These are phyloP conservation scores for Ogataea henricii DNA, from an alignment of 805 yeast genomes.

Conservation along the genomic window DNA sequence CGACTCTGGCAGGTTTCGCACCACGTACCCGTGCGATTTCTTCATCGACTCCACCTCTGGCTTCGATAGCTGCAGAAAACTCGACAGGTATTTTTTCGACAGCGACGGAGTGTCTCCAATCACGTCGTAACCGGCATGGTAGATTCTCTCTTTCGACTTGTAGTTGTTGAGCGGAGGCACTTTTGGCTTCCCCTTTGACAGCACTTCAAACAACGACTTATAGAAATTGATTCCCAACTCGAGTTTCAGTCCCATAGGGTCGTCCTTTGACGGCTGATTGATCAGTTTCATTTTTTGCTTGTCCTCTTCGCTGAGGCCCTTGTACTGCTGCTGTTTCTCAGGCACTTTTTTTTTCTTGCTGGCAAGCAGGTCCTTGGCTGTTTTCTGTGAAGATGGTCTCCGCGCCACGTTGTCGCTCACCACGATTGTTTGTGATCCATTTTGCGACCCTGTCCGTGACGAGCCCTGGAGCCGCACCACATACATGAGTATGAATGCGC, in stretches of 20 bases:
- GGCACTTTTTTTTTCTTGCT: constrained; percentile 10
- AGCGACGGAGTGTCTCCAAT: constrained; percentile 42
- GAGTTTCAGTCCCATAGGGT: constrained; percentile 36
- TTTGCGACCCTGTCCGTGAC: neutral
- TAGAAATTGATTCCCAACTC: constrained; percentile 45
- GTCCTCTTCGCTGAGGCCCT: constrained; percentile 15
- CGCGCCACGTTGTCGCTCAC: constrained; percentile 12
- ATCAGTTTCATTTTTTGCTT: constrained; percentile 25
- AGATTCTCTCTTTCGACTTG: constrained; percentile 47
- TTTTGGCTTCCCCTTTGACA: constrained; percentile 44
- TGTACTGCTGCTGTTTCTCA: constrained; percentile 4
- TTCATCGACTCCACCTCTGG: constrained; percentile 48
- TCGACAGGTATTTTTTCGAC: constrained; percentile 53
- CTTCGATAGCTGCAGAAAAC: constrained; percentile 48
- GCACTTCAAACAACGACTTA: constrained; percentile 41
- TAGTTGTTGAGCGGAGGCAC: constrained; percentile 45
- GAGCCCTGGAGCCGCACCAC: constrained; percentile 9
- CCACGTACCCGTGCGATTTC: constrained; percentile 47
- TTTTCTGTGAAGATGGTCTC: constrained; percentile 8
- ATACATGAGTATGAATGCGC: constrained; percentile 8
- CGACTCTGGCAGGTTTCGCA: constrained; percentile 47
- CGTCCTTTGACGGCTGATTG: constrained; percentile 30
- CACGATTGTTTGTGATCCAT: constrained; percentile 2
- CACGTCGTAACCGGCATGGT: constrained; percentile 55
- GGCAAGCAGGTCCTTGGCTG: constrained; percentile 22